These are phyloP conservation scores for Blepharisma stoltei DNA, from an alignment of 73 alveolate species.

Conservation along the genomic window DNA sequence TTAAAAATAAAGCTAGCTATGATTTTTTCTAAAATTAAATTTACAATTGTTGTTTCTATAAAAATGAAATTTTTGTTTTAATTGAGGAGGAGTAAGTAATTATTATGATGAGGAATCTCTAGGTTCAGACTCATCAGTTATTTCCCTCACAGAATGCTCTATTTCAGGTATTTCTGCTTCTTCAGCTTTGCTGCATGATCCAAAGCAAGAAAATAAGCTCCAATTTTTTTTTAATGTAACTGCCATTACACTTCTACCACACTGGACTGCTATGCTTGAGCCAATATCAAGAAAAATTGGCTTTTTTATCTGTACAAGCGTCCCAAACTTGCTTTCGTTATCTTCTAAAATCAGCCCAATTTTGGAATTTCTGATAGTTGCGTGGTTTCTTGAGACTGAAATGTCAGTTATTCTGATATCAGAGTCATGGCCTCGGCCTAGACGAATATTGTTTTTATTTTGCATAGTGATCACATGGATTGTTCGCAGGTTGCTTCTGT, in stretches of 20 bases:
- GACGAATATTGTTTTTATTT: conserved; percentile 37
- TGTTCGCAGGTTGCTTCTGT: conserved; percentile 58
- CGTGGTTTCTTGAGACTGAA: conserved; percentile 75
- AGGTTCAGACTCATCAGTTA: too few species aligned
- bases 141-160: too few species aligned
- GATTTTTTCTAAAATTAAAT: too few species aligned
- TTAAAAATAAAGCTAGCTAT: too few species aligned
- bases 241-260: conserved; percentile 58
- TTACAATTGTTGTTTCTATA: too few species aligned
- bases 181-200: too few species aligned
- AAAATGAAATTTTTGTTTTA: too few species aligned
- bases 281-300: conserved; percentile 29
- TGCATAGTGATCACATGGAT: conserved; percentile 62
- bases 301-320: conserved; percentile 65
- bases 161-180: too few species aligned
- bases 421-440: conserved; percentile 81
- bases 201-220: conserved; percentile 28
- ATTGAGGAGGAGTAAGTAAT: too few species aligned
- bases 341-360: conserved; percentile 69
- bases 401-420: conserved; percentile 78
- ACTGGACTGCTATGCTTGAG: conserved; percentile 45
- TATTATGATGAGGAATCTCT: too few species aligned
- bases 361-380: conserved; percentile 62
- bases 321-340: conserved; percentile 81
- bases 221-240: conserved; percentile 33